Evolutionary conservation across 2,329 filamentous ascomycete species (phyloP), one percentile per base, ranked within the genome.

Genomic region (Colletotrichum sp.): DNA sequence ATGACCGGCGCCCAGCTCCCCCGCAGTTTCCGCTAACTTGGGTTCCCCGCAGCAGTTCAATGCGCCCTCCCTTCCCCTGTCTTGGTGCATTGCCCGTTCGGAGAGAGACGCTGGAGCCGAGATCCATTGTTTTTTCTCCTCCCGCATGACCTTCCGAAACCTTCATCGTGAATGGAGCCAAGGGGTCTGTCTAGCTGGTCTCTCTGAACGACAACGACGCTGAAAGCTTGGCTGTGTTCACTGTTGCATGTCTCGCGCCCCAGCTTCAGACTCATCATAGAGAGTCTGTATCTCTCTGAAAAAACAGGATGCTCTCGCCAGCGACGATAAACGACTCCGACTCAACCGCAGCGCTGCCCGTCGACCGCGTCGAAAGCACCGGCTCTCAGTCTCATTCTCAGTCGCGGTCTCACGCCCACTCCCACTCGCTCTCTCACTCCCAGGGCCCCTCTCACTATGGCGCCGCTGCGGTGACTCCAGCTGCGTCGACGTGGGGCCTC

Each of bases 11-110:
- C 3, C 12, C 5, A 9, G 24, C 9, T 60, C 52, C 73, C 69
- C 73, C 73, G 63, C 73, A 73, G 22, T 26, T 48, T 68, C 73
- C 69, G 69, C 69, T 48, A 48, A 59, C 57, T 63, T 57, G 69
- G 73, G 34, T 67, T 66, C 72, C 72, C 72, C 72, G 72, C 68
- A 67, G 72, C 68, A 71, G 8, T 67, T 67, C 48, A 65, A 71
- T 67, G 72, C 52, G 30, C 44, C 44, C 44, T 39, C 6, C 15
- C 22, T 48, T 48, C 39, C 66, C 44, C 44, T 39, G 22, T 18
- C 18, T 62, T 26, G 59, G 44, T 30, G 59, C 30, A 30, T 52
- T 48, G 22, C 26, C 34, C 60, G 24, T 30, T 52, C 22, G 28
- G 6, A 36, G 24, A 60, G 71, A 60, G 71, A 30, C 57, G 48